Conservation (phyloP, 1,284 basidiomycete genomes). For the Trichosporon asahii region DNA sequence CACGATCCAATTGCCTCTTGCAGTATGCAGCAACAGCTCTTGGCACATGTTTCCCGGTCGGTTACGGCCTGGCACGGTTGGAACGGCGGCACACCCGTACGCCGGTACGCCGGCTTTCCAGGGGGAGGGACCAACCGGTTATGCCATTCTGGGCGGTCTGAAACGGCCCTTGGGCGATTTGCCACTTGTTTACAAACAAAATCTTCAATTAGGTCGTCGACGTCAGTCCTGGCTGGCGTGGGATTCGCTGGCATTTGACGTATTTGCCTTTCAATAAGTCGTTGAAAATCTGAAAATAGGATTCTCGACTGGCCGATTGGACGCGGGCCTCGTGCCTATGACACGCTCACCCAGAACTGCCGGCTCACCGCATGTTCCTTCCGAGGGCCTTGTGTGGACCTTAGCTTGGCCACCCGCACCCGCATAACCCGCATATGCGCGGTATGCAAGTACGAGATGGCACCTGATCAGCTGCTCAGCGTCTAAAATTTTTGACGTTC, state of each 20-base stretch:
- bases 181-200: conserved; percentile 1
- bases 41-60: conserved; percentile 1
- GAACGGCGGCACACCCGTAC: not conserved
- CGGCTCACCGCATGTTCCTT: not conserved
- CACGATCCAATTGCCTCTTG: not conserved
- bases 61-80: not conserved
- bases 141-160: not conserved
- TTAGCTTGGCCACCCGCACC: conserved; percentile 1
- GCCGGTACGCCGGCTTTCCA: too few relatives aligned
- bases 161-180: not conserved
- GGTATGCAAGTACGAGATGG: not conserved
- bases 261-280: not conserved
- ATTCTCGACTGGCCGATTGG: not conserved
- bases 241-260: not conserved
- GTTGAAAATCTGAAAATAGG: conserved; percentile 1
- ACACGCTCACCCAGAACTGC: not conserved
- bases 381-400: not conserved
- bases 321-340: not conserved
- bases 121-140: too few relatives aligned
- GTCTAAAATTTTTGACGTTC: not conserved
- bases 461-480: conserved; percentile 2
- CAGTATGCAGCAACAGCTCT: not conserved
- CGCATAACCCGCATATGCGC: not conserved
- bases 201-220: not conserved
- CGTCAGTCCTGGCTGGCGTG: too few relatives aligned